phyloP scores from a whole-genome alignment of 2,329 filamentous ascomycete species.

The Pseudocercospora pini-densiflorae region DNA sequence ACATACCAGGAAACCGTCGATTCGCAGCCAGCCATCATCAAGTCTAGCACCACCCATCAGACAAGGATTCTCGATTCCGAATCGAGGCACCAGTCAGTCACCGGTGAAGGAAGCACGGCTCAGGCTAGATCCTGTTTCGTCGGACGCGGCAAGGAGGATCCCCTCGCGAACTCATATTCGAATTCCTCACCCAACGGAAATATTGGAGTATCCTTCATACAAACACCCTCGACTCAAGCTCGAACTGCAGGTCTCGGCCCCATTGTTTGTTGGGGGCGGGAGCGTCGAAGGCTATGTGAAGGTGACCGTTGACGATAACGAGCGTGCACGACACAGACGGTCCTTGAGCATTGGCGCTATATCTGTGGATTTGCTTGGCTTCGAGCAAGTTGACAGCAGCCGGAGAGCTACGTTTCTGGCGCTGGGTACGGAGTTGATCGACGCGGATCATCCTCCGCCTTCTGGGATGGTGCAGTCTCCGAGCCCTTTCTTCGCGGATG shows the following conservation, averaged over 20 bases:
- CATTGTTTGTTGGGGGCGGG: constrained; percentile 60
- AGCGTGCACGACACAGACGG: constrained; percentile 48
- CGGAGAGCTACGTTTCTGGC: constrained; percentile 56
- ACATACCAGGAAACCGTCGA: constrained; percentile 29
- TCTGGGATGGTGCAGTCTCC: constrained; percentile 54
- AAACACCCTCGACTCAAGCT: constrained; percentile 55
- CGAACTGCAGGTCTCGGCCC: constrained; percentile 55
- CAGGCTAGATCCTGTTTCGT: constrained; percentile 48
- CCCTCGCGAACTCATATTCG: constrained; percentile 57
- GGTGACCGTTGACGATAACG: constrained; percentile 54
- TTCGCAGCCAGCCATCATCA: constrained; percentile 20
- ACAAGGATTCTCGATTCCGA: constrained; percentile 46
- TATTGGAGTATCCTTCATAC: constrained; percentile 55
- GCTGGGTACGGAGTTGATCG: constrained; percentile 57
- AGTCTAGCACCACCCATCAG: constrained; percentile 11
- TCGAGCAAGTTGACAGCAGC: constrained; percentile 55
- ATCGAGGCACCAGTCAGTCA: constrained; percentile 52
- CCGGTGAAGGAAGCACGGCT: constrained; percentile 52
- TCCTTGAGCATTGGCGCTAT: constrained; percentile 54
- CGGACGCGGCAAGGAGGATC: constrained; percentile 48
- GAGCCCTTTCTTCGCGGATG: constrained; percentile 42
- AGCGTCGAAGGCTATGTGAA: constrained; percentile 57
- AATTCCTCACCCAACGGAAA: constrained; percentile 50
- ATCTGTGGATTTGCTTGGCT: constrained; percentile 57
- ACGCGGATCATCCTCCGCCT: constrained; percentile 56